Base-by-base conservation (phyloP, 1,284 basidiomycete genomes). In the Pseudozyma thailandica region DNA sequence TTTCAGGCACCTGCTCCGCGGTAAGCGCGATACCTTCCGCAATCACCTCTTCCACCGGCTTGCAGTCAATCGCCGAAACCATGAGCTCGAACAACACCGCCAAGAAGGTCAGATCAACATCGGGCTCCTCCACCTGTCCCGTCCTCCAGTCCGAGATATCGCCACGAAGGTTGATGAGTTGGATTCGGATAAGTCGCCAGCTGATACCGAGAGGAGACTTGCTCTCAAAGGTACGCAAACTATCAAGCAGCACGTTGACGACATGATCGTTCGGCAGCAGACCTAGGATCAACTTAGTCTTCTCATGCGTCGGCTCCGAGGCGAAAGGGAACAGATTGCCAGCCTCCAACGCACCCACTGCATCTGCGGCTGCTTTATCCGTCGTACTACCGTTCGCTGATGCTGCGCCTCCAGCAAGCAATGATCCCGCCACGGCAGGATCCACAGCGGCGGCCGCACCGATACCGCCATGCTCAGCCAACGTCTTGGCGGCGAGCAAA, bases 141-240 rank as follows among this genome's bases (percentile, higher is more conserved):
- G 72, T 63, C 27, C 72, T 59, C 76, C 76, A 78, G 30, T 68
- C 72, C 6, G 76, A 71, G 20, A 78, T 63, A 44, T 76, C 74
- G 15, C 72, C 58, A n/a, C 76, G 72, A 9, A 76, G 72, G n/a
- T 62, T 72, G 54, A 74, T 66, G 4, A 78, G 61, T 38, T 78
- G 77, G 35, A 65, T 68, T 15, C 66, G 66, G 31, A 78, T 70
- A n/a, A 78, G 64, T 8, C 72, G 69, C 77, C 77, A 78, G 30
- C 69, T 75, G 50, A 78, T 72, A 23, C 74, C 77, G 31, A 74
- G 71, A 1, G 64, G 64, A 2, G 73, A 64, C 20, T 68, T 66
- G 52, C 57, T 50, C 33, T 78, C 77, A 38, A 77, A 73, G 1
- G 69, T 66, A 18, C 75, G 72, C n/a, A 78, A 42, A 26, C 69